Evolutionary conservation across 2,329 filamentous ascomycete genomes (phyloP).

Genomic region (Microascus cirrosus): DNA sequence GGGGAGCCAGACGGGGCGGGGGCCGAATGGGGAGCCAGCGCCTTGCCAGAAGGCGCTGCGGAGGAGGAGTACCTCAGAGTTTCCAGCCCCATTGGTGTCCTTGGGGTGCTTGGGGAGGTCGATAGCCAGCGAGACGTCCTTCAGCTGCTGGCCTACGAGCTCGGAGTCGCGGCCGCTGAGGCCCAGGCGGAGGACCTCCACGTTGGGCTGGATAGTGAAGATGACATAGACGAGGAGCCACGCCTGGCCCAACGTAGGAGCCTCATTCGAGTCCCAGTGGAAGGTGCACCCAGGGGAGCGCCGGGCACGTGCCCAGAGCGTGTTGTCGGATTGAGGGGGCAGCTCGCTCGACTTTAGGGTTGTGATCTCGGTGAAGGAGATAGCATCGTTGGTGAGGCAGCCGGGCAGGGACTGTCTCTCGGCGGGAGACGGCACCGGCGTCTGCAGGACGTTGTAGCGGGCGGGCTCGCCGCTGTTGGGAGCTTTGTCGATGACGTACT

Average conservation of each 20-base stretch:
- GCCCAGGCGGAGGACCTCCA: slow-evolving; percentile 36
- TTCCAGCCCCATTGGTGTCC: slow-evolving; percentile 10
- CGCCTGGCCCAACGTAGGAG: slow-evolving; percentile 35
- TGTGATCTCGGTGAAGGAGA: slow-evolving; percentile 33
- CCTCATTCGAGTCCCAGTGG: slow-evolving; percentile 26
- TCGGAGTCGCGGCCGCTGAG: slow-evolving; percentile 26
- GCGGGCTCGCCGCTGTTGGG: slow-evolving; percentile 9
- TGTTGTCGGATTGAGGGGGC: slow-evolving; percentile 40
- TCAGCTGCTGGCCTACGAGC: slow-evolving; percentile 26
- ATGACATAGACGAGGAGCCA: slow-evolving; percentile 43
- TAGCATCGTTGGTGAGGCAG: slow-evolving; percentile 19
- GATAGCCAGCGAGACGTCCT: slow-evolving; percentile 35
- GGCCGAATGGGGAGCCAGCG: slow-evolving; percentile 54
- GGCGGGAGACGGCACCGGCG: slow-evolving; percentile 16
- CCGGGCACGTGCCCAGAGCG: slow-evolving; percentile 43
- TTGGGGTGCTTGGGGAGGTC: slow-evolving; percentile 29
- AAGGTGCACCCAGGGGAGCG: slow-evolving; percentile 35
- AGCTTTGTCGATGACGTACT: slow-evolving; percentile 27
- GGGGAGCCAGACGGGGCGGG: slow-evolving; percentile 50
- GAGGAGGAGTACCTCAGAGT: slow-evolving; percentile 27
- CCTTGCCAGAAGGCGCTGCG: slow-evolving; percentile 59
- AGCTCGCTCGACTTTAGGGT: slow-evolving; percentile 37
- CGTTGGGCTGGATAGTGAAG: slow-evolving; percentile 35
- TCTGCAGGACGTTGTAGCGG: slow-evolving; percentile 24
- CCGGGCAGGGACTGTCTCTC: slow-evolving; percentile 17